These are phyloP conservation scores for Penicillium herquei DNA, from an alignment of 495 filamentous ascomycete species.

Conservation along the genomic window DNA sequence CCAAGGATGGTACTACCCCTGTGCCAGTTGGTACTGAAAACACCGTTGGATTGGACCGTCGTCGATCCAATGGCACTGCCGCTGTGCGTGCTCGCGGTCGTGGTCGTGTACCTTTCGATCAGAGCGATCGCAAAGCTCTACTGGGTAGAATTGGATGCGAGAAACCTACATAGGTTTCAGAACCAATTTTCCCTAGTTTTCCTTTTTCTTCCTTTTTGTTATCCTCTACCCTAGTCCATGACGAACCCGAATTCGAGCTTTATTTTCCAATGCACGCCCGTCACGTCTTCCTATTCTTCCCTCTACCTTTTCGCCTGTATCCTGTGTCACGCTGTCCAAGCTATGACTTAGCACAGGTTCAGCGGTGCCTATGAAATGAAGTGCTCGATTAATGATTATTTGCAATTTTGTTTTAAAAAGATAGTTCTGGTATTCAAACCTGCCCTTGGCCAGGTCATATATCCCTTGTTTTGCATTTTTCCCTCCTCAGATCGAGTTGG, in stretches of 20 bases:
- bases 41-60: slow-evolving; percentile 46
- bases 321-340: not conserved
- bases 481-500: slow-evolving; percentile 4
- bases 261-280: slow-evolving; percentile 14
- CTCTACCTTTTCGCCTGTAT: slow-evolving; percentile 2
- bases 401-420: slow-evolving; percentile 10
- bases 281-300: slow-evolving; percentile 13
- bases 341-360: not conserved
- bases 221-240: not conserved
- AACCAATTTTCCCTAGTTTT: slow-evolving; percentile 7
- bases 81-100: slow-evolving; percentile 35
- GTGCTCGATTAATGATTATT: slow-evolving; percentile 21
- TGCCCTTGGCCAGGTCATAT: slow-evolving; percentile 17
- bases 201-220: not conserved
- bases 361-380: slow-evolving; percentile 14
- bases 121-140: slow-evolving; percentile 71
- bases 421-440: slow-evolving; percentile 9
- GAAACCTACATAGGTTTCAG: slow-evolving; percentile 45
- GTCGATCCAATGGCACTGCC: slow-evolving; percentile 34
- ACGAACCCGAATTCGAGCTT: not conserved
- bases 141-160: slow-evolving; percentile 74
- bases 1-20: slow-evolving; percentile 28
- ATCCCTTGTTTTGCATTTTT: slow-evolving; percentile 17
- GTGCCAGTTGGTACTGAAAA: slow-evolving; percentile 27
- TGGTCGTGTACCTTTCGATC: slow-evolving; percentile 58